These are phyloP conservation scores for Orbilia blumenaviensis DNA, from an alignment of 2,329 filamentous ascomycete genomes.

Conservation along the genomic window DNA sequence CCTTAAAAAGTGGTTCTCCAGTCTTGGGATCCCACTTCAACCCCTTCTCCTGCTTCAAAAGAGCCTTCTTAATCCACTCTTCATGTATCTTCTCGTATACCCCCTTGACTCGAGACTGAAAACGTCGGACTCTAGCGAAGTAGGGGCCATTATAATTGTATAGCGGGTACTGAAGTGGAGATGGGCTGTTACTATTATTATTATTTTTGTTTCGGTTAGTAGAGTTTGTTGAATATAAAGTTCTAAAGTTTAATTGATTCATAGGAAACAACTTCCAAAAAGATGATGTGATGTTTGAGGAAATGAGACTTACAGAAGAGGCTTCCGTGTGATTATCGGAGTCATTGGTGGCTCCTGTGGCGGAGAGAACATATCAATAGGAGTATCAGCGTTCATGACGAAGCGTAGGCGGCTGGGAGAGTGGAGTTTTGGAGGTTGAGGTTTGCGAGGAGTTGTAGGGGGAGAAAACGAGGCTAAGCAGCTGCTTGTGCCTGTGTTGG, in stretches of 20 bases:
- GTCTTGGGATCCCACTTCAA: slow-evolving; percentile 37
- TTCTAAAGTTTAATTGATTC: too few relatives aligned
- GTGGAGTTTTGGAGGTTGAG: background rate
- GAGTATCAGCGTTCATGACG: background rate
- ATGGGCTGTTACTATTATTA: background rate
- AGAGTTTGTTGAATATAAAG: background rate
- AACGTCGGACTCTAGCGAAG: background rate
- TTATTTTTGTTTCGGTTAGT: background rate
- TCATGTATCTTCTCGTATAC: slow-evolving; percentile 41
- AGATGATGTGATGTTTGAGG: background rate
- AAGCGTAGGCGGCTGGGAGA: background rate
- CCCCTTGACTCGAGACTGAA: background rate
- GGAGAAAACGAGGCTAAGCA: background rate
- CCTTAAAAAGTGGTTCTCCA: slow-evolving; percentile 34
- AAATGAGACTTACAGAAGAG: background rate
- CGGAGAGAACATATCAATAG: background rate
- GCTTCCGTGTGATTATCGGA: background rate
- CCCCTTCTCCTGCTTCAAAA: slow-evolving; percentile 23
- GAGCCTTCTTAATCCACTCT: slow-evolving; percentile 38
- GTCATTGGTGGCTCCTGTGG: background rate
- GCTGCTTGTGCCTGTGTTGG: background rate
- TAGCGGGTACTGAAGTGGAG: background rate
- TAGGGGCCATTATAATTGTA: background rate
- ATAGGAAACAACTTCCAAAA: background rate
- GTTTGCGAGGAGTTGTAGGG: background rate